phyloP scores from a whole-genome alignment of 257 asterid genomes.

The Scutellaria minor region DNA sequence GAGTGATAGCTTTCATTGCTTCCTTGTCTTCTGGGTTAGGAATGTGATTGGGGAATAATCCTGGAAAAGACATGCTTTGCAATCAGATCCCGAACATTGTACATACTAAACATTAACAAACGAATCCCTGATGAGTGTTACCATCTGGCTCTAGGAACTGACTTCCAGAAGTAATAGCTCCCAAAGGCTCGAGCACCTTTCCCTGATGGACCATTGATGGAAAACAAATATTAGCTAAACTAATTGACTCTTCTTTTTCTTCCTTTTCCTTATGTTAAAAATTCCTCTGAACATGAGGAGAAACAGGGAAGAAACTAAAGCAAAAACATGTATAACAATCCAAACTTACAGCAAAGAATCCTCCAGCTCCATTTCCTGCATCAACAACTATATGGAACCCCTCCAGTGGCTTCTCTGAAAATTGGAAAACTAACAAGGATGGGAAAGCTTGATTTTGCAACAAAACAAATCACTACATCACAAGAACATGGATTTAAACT shows the following conservation, averaged over 20 bases:
- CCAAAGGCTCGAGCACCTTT: slow-evolving; percentile 95
- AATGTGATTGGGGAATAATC: slow-evolving; percentile 96
- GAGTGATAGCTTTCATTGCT: slow-evolving; percentile 92
- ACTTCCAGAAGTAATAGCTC: slow-evolving; percentile 94
- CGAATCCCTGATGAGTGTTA: slow-evolving; percentile 44
- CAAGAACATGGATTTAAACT: slow-evolving; percentile 21
- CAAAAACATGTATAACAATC: slow-evolving; percentile 25
- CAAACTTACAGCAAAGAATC: slow-evolving; percentile 88
- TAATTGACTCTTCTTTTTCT: not conserved
- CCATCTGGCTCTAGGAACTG: slow-evolving; percentile 98
- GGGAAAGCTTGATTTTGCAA: slow-evolving; percentile 36
- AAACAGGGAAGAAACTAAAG: slow-evolving; percentile 24
- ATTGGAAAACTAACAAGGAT: slow-evolving; percentile 30
- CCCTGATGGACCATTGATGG: slow-evolving; percentile 61
- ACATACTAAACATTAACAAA: slow-evolving; percentile 8
- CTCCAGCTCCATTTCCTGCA: slow-evolving; percentile 99
- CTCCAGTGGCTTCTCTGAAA: slow-evolving; percentile 93
- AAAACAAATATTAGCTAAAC: slow-evolving; percentile 30
- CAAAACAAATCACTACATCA: slow-evolving; percentile 28
- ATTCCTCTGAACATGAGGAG: not conserved
- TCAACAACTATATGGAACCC: slow-evolving; percentile 98
- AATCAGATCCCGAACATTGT: slow-evolving; percentile 29
- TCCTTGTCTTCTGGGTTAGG: slow-evolving; percentile 98
- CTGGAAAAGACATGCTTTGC: slow-evolving; percentile 46
- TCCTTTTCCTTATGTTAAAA: not conserved